phyloP scores from a whole-genome alignment of 495 filamentous ascomycete species.

The Xylaria scruposa region DNA sequence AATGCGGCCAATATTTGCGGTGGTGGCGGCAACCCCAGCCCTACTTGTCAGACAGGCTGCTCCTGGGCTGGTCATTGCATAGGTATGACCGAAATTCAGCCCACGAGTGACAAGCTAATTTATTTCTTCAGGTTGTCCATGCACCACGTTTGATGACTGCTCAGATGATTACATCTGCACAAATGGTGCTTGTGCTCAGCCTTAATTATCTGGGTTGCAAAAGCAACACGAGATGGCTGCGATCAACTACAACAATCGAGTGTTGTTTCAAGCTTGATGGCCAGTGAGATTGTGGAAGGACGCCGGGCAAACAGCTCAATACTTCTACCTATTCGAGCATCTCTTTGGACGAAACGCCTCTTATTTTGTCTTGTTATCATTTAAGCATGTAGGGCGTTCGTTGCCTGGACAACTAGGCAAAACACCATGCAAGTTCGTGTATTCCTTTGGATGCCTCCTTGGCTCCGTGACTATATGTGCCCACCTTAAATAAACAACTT shows the following conservation, averaged over 20 bases:
- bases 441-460: too few relatives aligned
- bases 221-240: neutral
- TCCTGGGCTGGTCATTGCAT: slow-evolving; percentile 30
- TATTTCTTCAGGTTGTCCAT: slow-evolving; percentile 25
- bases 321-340: too few relatives aligned
- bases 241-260: neutral
- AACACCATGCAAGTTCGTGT: too few relatives aligned
- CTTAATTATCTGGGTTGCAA: neutral
- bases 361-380: too few relatives aligned
- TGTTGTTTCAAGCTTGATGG: too few relatives aligned
- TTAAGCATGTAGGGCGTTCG: too few relatives aligned
- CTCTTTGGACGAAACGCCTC: too few relatives aligned
- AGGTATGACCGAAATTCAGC: slow-evolving; percentile 12
- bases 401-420: too few relatives aligned
- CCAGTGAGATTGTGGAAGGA: too few relatives aligned
- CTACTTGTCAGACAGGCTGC: slow-evolving; percentile 31
- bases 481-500: too few relatives aligned
- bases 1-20: slow-evolving; percentile 22
- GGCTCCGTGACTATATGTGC: too few relatives aligned
- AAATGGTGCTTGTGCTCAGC: slow-evolving; percentile 17
- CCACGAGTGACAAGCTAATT: neutral
- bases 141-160: slow-evolving; percentile 28
- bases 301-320: too few relatives aligned
- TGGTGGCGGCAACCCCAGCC: neutral
- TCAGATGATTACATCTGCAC: slow-evolving; percentile 35